Base-by-base conservation (phyloP, 805 yeast species). In the Groenewaldozyma tartarivorans region DNA sequence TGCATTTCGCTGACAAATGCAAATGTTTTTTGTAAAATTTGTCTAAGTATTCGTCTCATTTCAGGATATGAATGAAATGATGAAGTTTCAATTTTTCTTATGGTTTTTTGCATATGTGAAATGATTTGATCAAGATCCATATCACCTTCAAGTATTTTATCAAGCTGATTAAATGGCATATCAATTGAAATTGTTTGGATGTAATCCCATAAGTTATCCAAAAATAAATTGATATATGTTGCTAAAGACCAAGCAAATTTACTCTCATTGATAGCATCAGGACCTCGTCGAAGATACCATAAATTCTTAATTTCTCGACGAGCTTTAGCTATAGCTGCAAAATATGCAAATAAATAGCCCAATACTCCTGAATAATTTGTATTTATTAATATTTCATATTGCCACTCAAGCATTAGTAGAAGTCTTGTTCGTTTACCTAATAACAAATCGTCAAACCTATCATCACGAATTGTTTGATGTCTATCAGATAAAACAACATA, bases 391-490 rank as follows among this genome's bases (percentile, higher is more conserved):
- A 50, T 44, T 13, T 40, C 38, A n/a, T 39, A 42, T 4, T 55
- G 56, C 54, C 55, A 52, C n/a, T 48, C 39, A 16, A 51, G 40
- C 4, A 37, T 30, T 22, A 50, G 30, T 4, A 17, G 7, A 19
- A 52, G 39, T 27, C 31, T 33, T 34, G 44, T 41, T 20, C 47
- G 40, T 21, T 41, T 24, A 2, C 46, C 43, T 6, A 43, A 34
- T 21, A 42, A 20, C 4, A 52, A 27, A 20, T 52, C 54, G n/a
- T 49, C 48, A 33, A 52, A 49, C 18, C 19, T 22, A 38, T 42
- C 46, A 17, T 33, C 29, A 6, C 20, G 36, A 11, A 18, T 9
- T 7, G 3, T 20, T 19, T 3, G 30, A 9, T 27, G 21, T 15
- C 21, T 18, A 15, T 20, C 27, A 16, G 3, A 20, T 5, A 30